phyloP scores from a whole-genome alignment of 495 filamentous ascomycete species.

The Lepidopterella palustris region DNA sequence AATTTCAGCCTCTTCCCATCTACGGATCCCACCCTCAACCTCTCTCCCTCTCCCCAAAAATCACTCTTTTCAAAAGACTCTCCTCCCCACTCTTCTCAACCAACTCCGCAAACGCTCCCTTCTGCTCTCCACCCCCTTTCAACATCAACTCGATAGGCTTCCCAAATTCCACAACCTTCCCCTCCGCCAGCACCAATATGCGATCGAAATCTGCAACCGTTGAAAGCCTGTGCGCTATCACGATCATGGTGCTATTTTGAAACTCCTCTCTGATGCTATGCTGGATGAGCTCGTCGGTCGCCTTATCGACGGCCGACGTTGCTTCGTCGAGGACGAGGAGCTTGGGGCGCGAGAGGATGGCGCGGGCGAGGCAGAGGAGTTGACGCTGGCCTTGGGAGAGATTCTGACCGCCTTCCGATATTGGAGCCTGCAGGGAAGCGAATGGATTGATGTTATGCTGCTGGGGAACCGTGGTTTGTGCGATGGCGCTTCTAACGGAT shows the following conservation, averaged over 20 bases:
- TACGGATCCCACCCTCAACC: no score
- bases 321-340: slow-evolving; percentile 88
- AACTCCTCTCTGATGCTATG: slow-evolving; percentile 75
- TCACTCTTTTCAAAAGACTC: neutral
- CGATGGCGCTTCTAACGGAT: slow-evolving; percentile 20
- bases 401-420: slow-evolving; percentile 73
- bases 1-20: no score
- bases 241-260: slow-evolving; percentile 64
- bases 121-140: neutral
- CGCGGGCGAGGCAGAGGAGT: slow-evolving; percentile 78
- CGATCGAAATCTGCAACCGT: slow-evolving; percentile 82
- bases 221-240: slow-evolving; percentile 79
- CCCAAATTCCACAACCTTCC: slow-evolving; percentile 65
- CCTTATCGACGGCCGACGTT: slow-evolving; percentile 82
- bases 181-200: slow-evolving; percentile 74
- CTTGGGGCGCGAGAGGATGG: slow-evolving; percentile 71
- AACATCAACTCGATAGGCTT: slow-evolving; percentile 47
- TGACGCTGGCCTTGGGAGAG: slow-evolving; percentile 84
- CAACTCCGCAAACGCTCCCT: neutral
- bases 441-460: slow-evolving; percentile 55
- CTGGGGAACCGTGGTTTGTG: slow-evolving; percentile 32
- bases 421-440: slow-evolving; percentile 50
- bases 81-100: neutral
- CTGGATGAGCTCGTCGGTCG: slow-evolving; percentile 76
- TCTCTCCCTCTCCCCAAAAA: slow-evolving; percentile 1